Evolutionary conservation across 768 basidiomycete species (phyloP), one percentile per base, ranked within the genome.

Genomic region (Termitomyces sp.): DNA sequence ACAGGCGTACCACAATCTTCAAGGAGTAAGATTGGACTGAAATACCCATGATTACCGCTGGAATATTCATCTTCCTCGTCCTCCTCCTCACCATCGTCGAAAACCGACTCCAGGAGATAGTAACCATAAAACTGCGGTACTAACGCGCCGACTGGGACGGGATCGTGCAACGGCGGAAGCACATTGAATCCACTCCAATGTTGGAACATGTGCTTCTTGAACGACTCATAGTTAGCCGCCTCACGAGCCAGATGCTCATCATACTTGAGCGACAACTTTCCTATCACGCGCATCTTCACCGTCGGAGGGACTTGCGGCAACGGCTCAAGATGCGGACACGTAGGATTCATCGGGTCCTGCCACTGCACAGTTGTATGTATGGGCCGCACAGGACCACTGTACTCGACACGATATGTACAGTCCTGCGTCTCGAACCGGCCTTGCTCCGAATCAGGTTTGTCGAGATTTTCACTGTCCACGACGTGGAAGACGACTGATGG

Each of bases 81-180:
- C 41, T 52, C 40, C 0, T 24, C 44, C 55, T 50, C 6, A 14
- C 14, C 3, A 7, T 54, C 56, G 19, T 54, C 45, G 3, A 47
- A 55, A 0, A 57, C 52, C 30, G 63, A 24, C 1, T 62, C 59
- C 9, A 68, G 68, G 8, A 60, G 62, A 59, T 85, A 87, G 65
- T 80, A 82, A 1, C 86, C 84, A 59, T 82, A 87, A 65, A 78
- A 87, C 63, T 84, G 82, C 0, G 85, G 84, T 3, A 81, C 78
- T 45, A 85, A 45, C 0, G 85, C 74, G 7, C 72, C 68, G 3
- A 79, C 68, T 2, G 81, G 79, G 0, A 77, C 73, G 0, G 81
- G 76, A 58, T 74, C 61, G 30, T 67, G 66, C 5, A 81, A 55
- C 2, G 78, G 77, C 11, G 59, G 60, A 1, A 78, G 61, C 40